Evolutionary conservation across 2,329 filamentous ascomycete genomes (phyloP), one percentile per base, ranked within the genome.

Genomic region (Stromatinia cepivora): DNA sequence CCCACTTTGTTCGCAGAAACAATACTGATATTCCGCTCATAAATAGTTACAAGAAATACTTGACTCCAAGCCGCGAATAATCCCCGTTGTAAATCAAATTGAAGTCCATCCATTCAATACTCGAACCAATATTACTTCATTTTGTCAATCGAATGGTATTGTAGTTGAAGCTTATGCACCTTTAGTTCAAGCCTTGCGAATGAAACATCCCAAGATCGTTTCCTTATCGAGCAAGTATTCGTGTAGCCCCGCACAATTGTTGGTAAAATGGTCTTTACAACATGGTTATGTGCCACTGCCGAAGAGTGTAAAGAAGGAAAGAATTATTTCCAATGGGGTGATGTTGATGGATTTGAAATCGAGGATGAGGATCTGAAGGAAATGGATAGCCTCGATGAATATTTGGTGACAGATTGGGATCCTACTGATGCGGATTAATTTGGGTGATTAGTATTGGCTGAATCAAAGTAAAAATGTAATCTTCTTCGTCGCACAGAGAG

Each of bases 101-200:
- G 90, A 94, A 78, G 85, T 94, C 1, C 91, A 94, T 71, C 92
- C 91, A 0, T 95, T 94, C 85, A 92, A 94, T 78, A 93, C 90
- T 1, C 87, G 90, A 66, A 83, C 82, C 0, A 83, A 84, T 50
- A 93, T 95, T 72, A 85, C 87, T 0, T 83, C 85, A 17, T 88
- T 87, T 74, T 92, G 92, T 76, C 83, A 86, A 69, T 81, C 86
- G 71, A 82, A 94, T 72, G 81, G 82, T 50, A 93, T 95, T 69
- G 81, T 89, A 0, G 84, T 95, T 1, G 88, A 95, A 79, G 92
- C 92, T 0, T 96, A 95, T 73, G 91, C 91, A 9, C 92, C 92
- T 8, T 84, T 95, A 3, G 92, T 88, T 4, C 84, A 90, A 64
- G 91, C 87, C 0, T 82, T 90, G 79, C 84, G 90, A 25, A 90